Evolutionary conservation across 1,284 basidiomycete species (phyloP).

Genomic region (Calocybe gambosa): DNA sequence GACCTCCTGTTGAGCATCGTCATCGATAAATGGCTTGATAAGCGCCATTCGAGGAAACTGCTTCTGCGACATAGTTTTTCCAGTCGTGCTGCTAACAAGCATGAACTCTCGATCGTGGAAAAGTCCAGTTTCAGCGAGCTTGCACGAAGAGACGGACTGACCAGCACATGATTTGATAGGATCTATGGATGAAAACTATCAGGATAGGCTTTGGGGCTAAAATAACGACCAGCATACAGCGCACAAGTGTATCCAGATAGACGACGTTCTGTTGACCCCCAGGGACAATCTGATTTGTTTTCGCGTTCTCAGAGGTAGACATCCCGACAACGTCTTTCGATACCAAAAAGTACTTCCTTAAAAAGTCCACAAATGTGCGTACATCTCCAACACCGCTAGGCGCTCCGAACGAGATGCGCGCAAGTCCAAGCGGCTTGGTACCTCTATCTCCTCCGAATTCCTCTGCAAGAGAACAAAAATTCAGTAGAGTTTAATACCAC

Average conservation of each 20-base stretch:
- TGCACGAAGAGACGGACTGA: slow-evolving; percentile 6
- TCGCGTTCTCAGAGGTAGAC: background rate
- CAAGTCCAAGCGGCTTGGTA: slow-evolving; percentile 11
- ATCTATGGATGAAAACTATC: slow-evolving; percentile 2
- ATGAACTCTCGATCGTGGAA: slow-evolving; percentile 14
- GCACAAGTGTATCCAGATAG: slow-evolving; percentile 9
- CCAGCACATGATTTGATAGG: slow-evolving; percentile 16
- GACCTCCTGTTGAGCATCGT: background rate
- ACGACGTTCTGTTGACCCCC: background rate
- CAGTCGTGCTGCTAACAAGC: slow-evolving; percentile 9
- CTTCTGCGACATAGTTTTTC: slow-evolving; percentile 13
- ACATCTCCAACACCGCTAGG: slow-evolving; percentile 11
- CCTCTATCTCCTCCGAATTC: slow-evolving; percentile 12
- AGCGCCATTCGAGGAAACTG: slow-evolving; percentile 15
- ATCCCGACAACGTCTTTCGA: slow-evolving; percentile 6
- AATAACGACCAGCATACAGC: slow-evolving; percentile 8
- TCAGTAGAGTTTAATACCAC: background rate
- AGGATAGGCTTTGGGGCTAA: background rate
- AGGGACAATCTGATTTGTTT: background rate
- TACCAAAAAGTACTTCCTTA: slow-evolving; percentile 11
- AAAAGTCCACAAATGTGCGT: slow-evolving; percentile 10
- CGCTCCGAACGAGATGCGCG: slow-evolving; percentile 14
- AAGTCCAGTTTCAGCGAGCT: slow-evolving; percentile 8
- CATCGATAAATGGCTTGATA: slow-evolving; percentile 9
- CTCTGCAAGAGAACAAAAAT: too few species aligned